These are phyloP conservation scores for Massarina eburnea DNA, from an alignment of 2,329 filamentous ascomycete species.

Conservation along the genomic window DNA sequence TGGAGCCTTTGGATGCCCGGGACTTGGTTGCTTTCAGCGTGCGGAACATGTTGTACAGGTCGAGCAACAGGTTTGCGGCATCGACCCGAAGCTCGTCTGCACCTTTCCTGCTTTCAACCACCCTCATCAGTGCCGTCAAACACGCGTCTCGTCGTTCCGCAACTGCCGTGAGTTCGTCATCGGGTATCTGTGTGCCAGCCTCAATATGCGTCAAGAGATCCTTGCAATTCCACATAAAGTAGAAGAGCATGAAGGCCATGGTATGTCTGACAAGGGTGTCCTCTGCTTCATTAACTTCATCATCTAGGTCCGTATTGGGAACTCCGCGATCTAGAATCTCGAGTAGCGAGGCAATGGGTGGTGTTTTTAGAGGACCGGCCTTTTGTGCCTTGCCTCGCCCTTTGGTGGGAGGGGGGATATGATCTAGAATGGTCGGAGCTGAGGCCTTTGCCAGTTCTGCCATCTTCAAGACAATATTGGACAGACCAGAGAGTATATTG, in stretches of 20 bases:
- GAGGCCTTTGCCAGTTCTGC: slow-evolving; percentile 78
- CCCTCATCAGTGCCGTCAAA: slow-evolving; percentile 50
- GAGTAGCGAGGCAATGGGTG: slow-evolving; percentile 69
- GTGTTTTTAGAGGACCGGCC: slow-evolving; percentile 32
- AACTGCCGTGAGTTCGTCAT: slow-evolving; percentile 61
- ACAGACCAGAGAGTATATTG: slow-evolving; percentile 67
- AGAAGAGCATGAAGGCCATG: slow-evolving; percentile 77
- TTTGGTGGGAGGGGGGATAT: slow-evolving; percentile 48
- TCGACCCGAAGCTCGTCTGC: slow-evolving; percentile 78
- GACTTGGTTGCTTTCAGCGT: slow-evolving; percentile 61
- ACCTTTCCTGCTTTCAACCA: slow-evolving; percentile 56
- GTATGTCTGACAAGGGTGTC: slow-evolving; percentile 76
- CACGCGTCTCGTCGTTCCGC: slow-evolving; percentile 56
- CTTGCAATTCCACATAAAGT: slow-evolving; percentile 92
- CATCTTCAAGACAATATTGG: slow-evolving; percentile 75
- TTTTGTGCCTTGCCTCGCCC: slow-evolving; percentile 26
- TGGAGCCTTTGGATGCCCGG: slow-evolving; percentile 31
- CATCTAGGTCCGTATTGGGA: slow-evolving; percentile 64
- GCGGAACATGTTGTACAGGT: slow-evolving; percentile 78
- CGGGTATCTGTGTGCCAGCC: slow-evolving; percentile 50
- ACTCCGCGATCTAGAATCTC: slow-evolving; percentile 74
- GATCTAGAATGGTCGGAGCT: slow-evolving; percentile 74
- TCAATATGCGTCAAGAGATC: slow-evolving; percentile 46
- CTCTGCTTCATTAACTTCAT: slow-evolving; percentile 74
- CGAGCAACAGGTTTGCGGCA: slow-evolving; percentile 75